Base-by-base conservation (phyloP, 1,139 yeast genomes). In the Sugiyamaella pinicola region DNA sequence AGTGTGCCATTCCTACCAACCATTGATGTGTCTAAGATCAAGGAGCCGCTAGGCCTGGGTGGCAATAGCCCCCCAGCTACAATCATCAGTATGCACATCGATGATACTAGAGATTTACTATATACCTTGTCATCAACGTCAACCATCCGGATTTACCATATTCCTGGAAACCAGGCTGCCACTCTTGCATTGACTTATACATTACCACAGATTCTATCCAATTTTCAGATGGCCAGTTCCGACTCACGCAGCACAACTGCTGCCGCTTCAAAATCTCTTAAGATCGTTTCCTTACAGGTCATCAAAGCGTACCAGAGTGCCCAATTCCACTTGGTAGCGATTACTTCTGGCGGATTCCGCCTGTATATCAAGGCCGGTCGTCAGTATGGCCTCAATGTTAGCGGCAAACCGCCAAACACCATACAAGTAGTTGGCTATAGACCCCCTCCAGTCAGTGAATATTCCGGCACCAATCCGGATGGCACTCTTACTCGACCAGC, bases 51-150 rank as follows among this genome's bases (percentile, higher is more conserved):
- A 12, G 56, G 59, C 2, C 17, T 54, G 3, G 58, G 57, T 9
- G 29, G 28, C n/a, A 49, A 37, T 24, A 46, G 52, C 5, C 35
- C 52, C 4, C 78, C 81, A 1, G 96, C 89, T 65, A 71, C 75
- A 1, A 76, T 90, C 35, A 66, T 75, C 1, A 89, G 87, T 62
- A 67, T 91, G 51, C 82, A 78, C 51, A 74, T 90, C 43, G 99
- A 95, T 67, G 82, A 85, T 56, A 81, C 88, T 4, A 80, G 96
- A 65, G 83, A 83, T 34, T 74, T 88, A 18, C 69, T 95, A 19
- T 95, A 93, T 69, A 82, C 97, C 0, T 77, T 95, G 51, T 87
- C 97, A 0, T 85, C 90, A 31, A 82, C 80, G 54, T 89, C 97
- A 0, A 79, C 84, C n/a, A 83, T 93, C 35, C 79, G 96, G 61